phyloP scores from a whole-genome alignment of 2,329 filamentous ascomycete species.

The Thermoascus crustaceus region DNA sequence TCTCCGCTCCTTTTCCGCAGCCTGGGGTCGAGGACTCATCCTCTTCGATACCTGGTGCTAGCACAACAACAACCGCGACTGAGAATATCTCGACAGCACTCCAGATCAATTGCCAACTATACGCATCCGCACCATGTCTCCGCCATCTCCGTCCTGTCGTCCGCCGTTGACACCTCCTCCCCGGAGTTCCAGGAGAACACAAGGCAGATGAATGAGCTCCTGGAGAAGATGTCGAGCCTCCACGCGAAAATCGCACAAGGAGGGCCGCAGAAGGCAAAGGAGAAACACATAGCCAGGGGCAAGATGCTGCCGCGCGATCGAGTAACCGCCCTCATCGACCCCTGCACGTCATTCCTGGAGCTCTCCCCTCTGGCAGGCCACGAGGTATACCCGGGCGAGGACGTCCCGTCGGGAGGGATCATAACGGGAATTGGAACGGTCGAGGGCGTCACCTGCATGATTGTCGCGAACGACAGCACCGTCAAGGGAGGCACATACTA shows the following conservation, averaged over 20 bases:
- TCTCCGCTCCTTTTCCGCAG: conserved; percentile 32
- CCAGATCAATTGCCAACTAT: conserved; percentile 59
- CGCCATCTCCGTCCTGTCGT: conserved; percentile 72
- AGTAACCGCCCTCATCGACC: conserved; percentile 77
- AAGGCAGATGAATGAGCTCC: conserved; percentile 65
- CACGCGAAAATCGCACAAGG: conserved; percentile 66
- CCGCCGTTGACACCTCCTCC: conserved; percentile 66
- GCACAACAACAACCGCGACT: conserved; percentile 6
- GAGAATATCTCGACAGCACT: conserved; percentile 9
- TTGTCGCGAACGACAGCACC: conserved; percentile 92
- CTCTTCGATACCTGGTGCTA: conserved; percentile 17
- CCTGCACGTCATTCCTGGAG: conserved; percentile 83
- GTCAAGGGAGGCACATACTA: conserved; percentile 98
- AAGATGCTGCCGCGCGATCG: conserved; percentile 95
- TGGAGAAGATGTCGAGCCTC: conserved; percentile 59
- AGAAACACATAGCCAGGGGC: conserved; percentile 77
- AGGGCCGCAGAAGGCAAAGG: conserved; percentile 69
- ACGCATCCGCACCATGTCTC: conserved; percentile 72
- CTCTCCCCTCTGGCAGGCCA: conserved; percentile 87
- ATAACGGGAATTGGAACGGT: conserved; percentile 88
- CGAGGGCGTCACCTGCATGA: conserved; percentile 82
- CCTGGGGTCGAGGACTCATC: conserved; percentile 21
- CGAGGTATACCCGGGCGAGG: conserved; percentile 75
- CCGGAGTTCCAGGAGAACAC: conserved; percentile 75
- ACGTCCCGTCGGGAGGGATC: conserved; percentile 82